These are phyloP conservation scores for Syncephalis plumigaleata DNA, from an alignment of 371 early-diverging fungal species.

Conservation along the genomic window DNA sequence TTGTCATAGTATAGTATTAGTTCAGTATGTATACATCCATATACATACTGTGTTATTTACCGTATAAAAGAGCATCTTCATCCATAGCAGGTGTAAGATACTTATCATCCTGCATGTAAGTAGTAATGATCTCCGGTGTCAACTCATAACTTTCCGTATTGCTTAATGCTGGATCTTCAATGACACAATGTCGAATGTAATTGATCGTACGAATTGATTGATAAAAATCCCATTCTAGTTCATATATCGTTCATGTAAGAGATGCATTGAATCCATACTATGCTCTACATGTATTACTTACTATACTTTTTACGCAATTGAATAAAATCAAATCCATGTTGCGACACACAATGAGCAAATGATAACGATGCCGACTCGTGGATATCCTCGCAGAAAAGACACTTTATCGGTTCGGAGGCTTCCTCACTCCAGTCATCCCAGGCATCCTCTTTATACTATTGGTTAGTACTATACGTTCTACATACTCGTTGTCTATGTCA, in stretches of 20 bases:
- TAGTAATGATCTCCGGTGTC: constrained; percentile 14
- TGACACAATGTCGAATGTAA: constrained; percentile 44
- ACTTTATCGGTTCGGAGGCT: constrained; percentile 38
- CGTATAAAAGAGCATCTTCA: constrained; percentile 67
- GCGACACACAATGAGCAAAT: constrained; percentile 39
- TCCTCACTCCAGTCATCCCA: constrained; percentile 77
- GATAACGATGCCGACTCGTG: constrained; percentile 25
- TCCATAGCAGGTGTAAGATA: constrained; percentile 59
- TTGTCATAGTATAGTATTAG: too few species aligned
- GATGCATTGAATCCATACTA: neutral
- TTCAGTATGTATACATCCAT: too few species aligned
- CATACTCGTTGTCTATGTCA: too few species aligned
- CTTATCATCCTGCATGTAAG: constrained; percentile 49
- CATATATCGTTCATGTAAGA: neutral
- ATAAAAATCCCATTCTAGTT: constrained; percentile 73
- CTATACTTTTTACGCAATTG: constrained; percentile 20
- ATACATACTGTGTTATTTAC: constrained; percentile 8
- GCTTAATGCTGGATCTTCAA: constrained; percentile 2
- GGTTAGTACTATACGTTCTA: too few species aligned
- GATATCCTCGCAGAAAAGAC: constrained; percentile 45
- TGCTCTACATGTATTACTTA: constrained; percentile 9
- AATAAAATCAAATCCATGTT: constrained; percentile 55
- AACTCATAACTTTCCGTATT: constrained; percentile 16
- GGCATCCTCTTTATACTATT: neutral
- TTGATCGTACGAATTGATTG: constrained; percentile 73